These are phyloP conservation scores for Clitoria ternatea DNA, from an alignment of 306 rosid species.

Conservation along the genomic window DNA sequence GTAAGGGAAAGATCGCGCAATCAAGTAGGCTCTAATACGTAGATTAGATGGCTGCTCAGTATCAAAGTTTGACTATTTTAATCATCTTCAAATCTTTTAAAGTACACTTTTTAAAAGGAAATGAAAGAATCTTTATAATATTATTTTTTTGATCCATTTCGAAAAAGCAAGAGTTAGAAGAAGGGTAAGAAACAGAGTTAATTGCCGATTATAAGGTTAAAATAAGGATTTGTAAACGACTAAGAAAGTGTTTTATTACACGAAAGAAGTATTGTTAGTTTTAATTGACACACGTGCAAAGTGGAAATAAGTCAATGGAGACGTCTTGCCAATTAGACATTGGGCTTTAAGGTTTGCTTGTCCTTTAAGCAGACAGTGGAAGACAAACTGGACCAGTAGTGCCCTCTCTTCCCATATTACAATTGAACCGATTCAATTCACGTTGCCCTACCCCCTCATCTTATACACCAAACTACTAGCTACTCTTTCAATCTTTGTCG, in stretches of 20 bases:
- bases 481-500: not conserved
- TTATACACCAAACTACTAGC: not conserved
- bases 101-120: too few relatives aligned
- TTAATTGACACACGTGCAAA: constrained; percentile 6
- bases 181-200: too few relatives aligned
- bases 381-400: constrained; percentile 20
- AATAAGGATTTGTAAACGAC: not conserved
- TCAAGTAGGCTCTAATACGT: too few relatives aligned
- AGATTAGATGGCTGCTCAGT: too few relatives aligned
- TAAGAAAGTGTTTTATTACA: too few relatives aligned
- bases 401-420: not conserved
- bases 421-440: constrained; percentile 6
- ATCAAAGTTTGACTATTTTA: too few relatives aligned
- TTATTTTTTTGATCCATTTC: too few relatives aligned
- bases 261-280: not conserved
- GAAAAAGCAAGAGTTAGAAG: too few relatives aligned
- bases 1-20: too few relatives aligned
- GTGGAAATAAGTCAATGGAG: constrained; percentile 16
- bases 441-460: not conserved
- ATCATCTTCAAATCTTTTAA: too few relatives aligned
- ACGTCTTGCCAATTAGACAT: constrained; percentile 34
- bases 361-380: constrained; percentile 10
- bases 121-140: too few relatives aligned
- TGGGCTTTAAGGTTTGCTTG: constrained; percentile 2
- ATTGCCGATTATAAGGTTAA: too few relatives aligned